Evolutionary conservation across 257 asterid genomes (phyloP), one percentile per base, ranked within the genome.

Genomic region (Knoxia roxburghii): DNA sequence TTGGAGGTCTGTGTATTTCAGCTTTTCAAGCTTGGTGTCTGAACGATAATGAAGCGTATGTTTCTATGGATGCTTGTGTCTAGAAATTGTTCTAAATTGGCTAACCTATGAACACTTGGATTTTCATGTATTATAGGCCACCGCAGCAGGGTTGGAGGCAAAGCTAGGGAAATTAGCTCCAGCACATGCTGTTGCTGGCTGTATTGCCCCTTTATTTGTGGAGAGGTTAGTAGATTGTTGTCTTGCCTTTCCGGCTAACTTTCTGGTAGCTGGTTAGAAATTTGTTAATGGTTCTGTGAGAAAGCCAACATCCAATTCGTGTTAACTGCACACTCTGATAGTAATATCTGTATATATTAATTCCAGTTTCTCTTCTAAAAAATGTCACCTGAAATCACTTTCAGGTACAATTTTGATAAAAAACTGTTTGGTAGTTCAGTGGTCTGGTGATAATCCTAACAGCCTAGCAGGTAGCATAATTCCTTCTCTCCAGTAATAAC

Each of bases 371-470:
- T 35, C 14, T 55, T 37, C 24, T 5, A 30, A 5, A 1, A 30
- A 29, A 5, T 41, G 5, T 43, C 24, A 20, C n/a, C 15, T 65
- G 30, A n/a, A 49, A 49, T 32, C 18, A 24, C 17, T 68, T 78
- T 62, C 91, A 92, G 98, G 92, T 89, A 87, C 77, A 75, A 78
- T 40, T 90, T 93, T 58, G 85, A 86, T 83, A 81, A 84, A n/a
- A 70, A 80, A 81, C 68, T 90, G 97, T 78, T 72, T 85, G 51
- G 68, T 90, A 61, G 76, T 90, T 74, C 94, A 93, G 56, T 93
- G 97, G 97, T 93, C 97, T 67, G 99, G 99, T 56, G 97, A 93
- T 82, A 93, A 93, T 75, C 99, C 99, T 48, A 93, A 93, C 87
- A 93, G 99, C 84, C 78, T 93, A 68, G 99, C 97, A 74, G 99